Conservation (phyloP, 2,329 filamentous ascomycete species). For the Epichloe aotearoae region DNA sequence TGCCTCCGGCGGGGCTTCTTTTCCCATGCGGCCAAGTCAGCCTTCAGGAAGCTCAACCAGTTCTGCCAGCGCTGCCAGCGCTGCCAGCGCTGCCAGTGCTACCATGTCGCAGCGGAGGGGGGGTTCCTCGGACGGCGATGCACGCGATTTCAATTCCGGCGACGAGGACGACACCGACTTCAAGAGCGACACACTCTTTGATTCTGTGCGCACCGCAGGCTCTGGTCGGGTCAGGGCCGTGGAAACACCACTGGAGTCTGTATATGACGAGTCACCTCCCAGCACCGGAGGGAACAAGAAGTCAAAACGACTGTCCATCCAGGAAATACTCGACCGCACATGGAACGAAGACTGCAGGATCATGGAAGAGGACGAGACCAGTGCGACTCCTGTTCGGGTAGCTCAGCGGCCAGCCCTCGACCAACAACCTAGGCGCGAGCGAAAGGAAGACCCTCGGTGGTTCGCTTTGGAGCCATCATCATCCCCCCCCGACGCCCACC, state of each 20-base stretch:
- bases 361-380: constrained; percentile 48
- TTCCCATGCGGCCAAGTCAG: constrained; percentile 26
- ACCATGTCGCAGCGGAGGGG: constrained; percentile 25
- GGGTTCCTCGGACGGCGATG: constrained; percentile 57
- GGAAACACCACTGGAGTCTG: constrained; percentile 61
- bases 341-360: constrained; percentile 45
- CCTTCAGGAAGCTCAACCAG: constrained; percentile 29
- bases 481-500: constrained; percentile 4
- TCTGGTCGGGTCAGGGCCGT: constrained; percentile 53
- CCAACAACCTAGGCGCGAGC: constrained; percentile 1
- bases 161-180: constrained; percentile 71
- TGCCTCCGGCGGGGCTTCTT: constrained; percentile 23
- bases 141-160: constrained; percentile 48
- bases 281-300: constrained; percentile 40
- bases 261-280: constrained; percentile 68
- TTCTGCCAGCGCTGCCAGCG: constrained; percentile 23
- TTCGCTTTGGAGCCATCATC: constrained; percentile 1
- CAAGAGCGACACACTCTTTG: constrained; percentile 64
- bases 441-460: not conserved
- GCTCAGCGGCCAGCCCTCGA: constrained; percentile 17
- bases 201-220: constrained; percentile 59
- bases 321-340: constrained; percentile 42
- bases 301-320: constrained; percentile 43
- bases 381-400: constrained; percentile 35
- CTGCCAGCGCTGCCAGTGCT: constrained; percentile 17